These are phyloP conservation scores for Wickerhamomyces ciferrii DNA, from an alignment of 805 yeast genomes.

Conservation along the genomic window DNA sequence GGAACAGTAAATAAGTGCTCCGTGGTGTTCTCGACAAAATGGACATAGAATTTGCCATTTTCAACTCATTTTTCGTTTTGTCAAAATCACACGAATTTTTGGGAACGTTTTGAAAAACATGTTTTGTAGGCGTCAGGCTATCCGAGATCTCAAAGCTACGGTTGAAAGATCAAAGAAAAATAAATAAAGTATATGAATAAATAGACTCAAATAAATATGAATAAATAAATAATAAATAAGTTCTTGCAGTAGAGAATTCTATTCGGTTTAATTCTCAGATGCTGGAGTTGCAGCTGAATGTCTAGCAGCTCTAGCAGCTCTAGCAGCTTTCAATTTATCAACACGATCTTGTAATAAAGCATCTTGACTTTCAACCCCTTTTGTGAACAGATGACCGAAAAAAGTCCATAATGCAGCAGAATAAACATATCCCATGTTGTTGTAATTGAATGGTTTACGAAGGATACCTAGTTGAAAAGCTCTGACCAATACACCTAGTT, in stretches of 20 bases:
- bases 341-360: slow-evolving; percentile 31
- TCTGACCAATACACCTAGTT: slow-evolving; percentile 35
- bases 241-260: neutral
- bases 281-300: neutral
- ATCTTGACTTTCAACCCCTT: slow-evolving; percentile 34
- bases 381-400: slow-evolving; percentile 33
- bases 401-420: slow-evolving; percentile 41
- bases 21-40: neutral
- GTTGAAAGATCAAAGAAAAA: too few species aligned
- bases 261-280: neutral
- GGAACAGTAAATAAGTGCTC: too few species aligned
- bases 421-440: slow-evolving; percentile 34
- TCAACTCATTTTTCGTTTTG: neutral
- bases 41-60: neutral
- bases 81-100: neutral
- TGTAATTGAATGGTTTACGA: slow-evolving; percentile 31
- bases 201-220: neutral
- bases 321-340: slow-evolving; percentile 29
- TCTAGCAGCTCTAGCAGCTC: slow-evolving; percentile 22
- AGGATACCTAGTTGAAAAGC: slow-evolving; percentile 39
- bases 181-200: neutral
- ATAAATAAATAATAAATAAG: neutral
- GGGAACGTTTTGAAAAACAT: neutral
- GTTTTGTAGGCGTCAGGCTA: neutral
- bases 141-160: neutral